phyloP scores from a whole-genome alignment of 2,329 filamentous ascomycete genomes.

The Bipolaris zeicola region DNA sequence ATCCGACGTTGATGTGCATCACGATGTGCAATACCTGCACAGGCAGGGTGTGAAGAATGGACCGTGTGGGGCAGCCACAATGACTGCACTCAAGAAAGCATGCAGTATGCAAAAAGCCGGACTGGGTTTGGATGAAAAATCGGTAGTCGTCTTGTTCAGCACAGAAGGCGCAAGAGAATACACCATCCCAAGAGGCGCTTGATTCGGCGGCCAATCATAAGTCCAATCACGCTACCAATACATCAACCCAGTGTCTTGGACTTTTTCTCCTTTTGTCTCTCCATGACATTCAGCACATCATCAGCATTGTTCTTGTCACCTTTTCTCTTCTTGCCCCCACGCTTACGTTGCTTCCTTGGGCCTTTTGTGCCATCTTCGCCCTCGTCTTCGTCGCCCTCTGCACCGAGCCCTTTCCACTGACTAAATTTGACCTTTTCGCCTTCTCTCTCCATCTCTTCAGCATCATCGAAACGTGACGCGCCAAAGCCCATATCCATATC shows the following conservation, averaged over 20 bases:
- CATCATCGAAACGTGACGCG: slow-evolving; percentile 82
- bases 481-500: slow-evolving; percentile 97
- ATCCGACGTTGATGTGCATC: slow-evolving; percentile 66
- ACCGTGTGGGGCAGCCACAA: slow-evolving; percentile 66
- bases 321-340: slow-evolving; percentile 75
- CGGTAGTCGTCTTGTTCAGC: slow-evolving; percentile 68
- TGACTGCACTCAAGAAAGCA: slow-evolving; percentile 63
- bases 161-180: slow-evolving; percentile 63
- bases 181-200: slow-evolving; percentile 8
- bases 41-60: slow-evolving; percentile 57
- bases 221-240: neutral
- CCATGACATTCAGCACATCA: slow-evolving; percentile 81
- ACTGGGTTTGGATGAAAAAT: slow-evolving; percentile 51
- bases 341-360: slow-evolving; percentile 68
- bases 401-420: slow-evolving; percentile 63
- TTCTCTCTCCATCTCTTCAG: slow-evolving; percentile 74
- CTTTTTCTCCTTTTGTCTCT: slow-evolving; percentile 57
- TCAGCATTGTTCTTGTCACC: slow-evolving; percentile 77
- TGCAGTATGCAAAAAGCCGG: slow-evolving; percentile 44
- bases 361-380: slow-evolving; percentile 52
- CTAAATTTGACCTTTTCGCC: slow-evolving; percentile 68
- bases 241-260: slow-evolving; percentile 23
- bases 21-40: slow-evolving; percentile 61
- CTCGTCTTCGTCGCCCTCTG: slow-evolving; percentile 57
- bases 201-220: slow-evolving; percentile 10